A percentile compares a stretch with the other conserved stretches of the same genome.
Evolutionary conservation across 805 yeast genomes (phyloP).

Genomic region (Candida arabinofermentans): DNA sequence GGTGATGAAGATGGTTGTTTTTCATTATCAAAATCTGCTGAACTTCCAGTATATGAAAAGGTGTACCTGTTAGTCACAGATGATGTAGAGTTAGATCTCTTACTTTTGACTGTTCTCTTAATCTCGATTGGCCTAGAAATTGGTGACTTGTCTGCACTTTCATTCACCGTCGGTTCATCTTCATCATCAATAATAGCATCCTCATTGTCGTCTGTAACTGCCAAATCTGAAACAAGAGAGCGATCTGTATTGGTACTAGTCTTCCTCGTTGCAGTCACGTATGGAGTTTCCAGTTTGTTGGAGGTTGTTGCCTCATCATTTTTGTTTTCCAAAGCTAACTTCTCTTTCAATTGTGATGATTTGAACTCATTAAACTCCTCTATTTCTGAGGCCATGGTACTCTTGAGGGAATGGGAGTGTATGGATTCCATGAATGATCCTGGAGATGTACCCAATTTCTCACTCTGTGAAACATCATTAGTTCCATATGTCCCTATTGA

Average conservation of each 20-base stretch:
- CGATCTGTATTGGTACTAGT: not conserved
- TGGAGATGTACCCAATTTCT: constrained; percentile 19
- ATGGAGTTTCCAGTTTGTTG: not conserved
- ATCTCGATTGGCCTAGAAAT: constrained; percentile 19
- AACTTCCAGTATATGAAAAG: constrained; percentile 31
- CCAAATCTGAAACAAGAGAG: not conserved
- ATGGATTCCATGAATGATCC: constrained; percentile 19
- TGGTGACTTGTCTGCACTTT: not conserved
- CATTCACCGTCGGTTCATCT: constrained; percentile 9
- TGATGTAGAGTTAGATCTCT: constrained; percentile 6
- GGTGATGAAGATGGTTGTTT: constrained; percentile 14
- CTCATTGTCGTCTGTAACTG: constrained; percentile 15
- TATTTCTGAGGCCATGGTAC: constrained; percentile 3
- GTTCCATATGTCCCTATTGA: constrained; percentile 18
- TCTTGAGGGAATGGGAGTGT: constrained; percentile 11
- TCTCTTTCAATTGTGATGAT: not conserved
- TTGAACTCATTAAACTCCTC: constrained; percentile 2
- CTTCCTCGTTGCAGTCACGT: not conserved
- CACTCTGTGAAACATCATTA: constrained; percentile 19
- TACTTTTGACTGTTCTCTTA: constrained; percentile 1
- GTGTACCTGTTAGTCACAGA: constrained; percentile 16
- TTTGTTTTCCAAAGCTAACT: not conserved
- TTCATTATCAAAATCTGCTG: constrained; percentile 35
- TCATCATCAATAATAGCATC: constrained; percentile 24
- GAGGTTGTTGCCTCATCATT: not conserved